phyloP scores from a whole-genome alignment of 371 early-diverging fungal genomes.

The Lichtheimia ramosa region DNA sequence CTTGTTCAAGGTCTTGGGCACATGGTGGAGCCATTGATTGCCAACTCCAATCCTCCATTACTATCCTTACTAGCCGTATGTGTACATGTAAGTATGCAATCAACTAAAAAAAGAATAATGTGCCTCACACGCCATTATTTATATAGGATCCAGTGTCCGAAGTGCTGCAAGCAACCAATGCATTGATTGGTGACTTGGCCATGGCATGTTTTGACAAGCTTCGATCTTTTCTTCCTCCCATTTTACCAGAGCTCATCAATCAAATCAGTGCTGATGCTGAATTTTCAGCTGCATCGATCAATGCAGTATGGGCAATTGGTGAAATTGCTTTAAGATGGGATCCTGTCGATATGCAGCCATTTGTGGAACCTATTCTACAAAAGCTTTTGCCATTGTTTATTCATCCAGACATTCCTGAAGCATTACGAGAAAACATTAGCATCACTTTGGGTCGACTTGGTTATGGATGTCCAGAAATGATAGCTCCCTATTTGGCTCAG shows the following conservation, averaged over 20 bases:
- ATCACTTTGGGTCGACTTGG: slow-evolving; percentile 92
- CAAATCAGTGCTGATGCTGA: slow-evolving; percentile 67
- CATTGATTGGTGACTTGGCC: slow-evolving; percentile 92
- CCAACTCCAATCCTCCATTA: slow-evolving; percentile 60
- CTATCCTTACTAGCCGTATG: slow-evolving; percentile 75
- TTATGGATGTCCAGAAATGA: slow-evolving; percentile 66
- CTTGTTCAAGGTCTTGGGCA: slow-evolving; percentile 86
- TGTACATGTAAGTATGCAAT: slow-evolving; percentile 59
- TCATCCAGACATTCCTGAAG: slow-evolving; percentile 49
- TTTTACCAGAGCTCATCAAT: slow-evolving; percentile 75
- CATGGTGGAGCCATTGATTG: slow-evolving; percentile 68
- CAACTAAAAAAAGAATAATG: neutral
- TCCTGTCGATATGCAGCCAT: slow-evolving; percentile 53
- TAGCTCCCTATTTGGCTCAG: slow-evolving; percentile 66
- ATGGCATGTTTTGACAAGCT: slow-evolving; percentile 77
- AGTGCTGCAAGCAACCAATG: slow-evolving; percentile 90
- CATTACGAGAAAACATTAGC: slow-evolving; percentile 84
- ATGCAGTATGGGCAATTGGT: slow-evolving; percentile 94
- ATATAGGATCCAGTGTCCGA: slow-evolving; percentile 71
- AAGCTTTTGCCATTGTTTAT: slow-evolving; percentile 75
- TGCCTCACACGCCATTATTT: neutral
- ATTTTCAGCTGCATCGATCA: slow-evolving; percentile 79
- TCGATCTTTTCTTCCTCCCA: slow-evolving; percentile 64
- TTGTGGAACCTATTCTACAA: slow-evolving; percentile 68
- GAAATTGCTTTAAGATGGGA: slow-evolving; percentile 85